Evolutionary conservation across 2,329 filamentous ascomycete species (phyloP).

Genomic region (Monosporascus sp.): DNA sequence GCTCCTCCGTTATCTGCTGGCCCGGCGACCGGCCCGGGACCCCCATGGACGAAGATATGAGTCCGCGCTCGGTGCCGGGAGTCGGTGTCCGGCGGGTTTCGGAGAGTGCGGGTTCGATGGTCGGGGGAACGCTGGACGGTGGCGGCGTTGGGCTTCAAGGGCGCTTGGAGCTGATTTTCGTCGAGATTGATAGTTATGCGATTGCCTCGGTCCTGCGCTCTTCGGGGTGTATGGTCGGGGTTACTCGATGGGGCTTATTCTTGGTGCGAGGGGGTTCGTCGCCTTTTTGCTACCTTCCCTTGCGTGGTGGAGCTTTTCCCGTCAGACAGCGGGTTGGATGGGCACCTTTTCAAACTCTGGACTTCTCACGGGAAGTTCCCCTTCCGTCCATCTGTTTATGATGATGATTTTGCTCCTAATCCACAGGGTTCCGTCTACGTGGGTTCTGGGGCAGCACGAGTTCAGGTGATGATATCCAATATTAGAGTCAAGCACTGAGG

Average conservation of each 20-base stretch:
- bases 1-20: slow-evolving; percentile 9
- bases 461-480: slow-evolving; percentile 85
- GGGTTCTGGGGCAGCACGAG: slow-evolving; percentile 32
- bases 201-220: slow-evolving; percentile 60
- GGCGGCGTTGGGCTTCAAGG: too few relatives aligned
- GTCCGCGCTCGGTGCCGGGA: slow-evolving; percentile 53
- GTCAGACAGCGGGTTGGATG: not conserved
- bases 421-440: not conserved
- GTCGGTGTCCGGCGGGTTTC: slow-evolving; percentile 12
- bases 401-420: slow-evolving; percentile 6
- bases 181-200: slow-evolving; percentile 98
- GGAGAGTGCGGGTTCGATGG: slow-evolving; percentile 18
- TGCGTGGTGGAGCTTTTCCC: not conserved
- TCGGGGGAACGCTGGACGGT: slow-evolving; percentile 17
- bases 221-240: slow-evolving; percentile 38
- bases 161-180: slow-evolving; percentile 51
- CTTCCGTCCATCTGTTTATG: slow-evolving; percentile 5
- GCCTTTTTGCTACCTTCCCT: slow-evolving; percentile 33
- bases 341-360: slow-evolving; percentile 25
- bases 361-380: slow-evolving; percentile 23
- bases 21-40: slow-evolving; percentile 28
- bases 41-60: slow-evolving; percentile 84
- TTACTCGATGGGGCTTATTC: slow-evolving; percentile 99
- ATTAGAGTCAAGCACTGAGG: slow-evolving; percentile 99
- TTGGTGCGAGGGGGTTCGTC: slow-evolving; percentile 83